Base-by-base conservation (phyloP, 352 stramenopile species). In the Globisporangium heterothallicum region DNA sequence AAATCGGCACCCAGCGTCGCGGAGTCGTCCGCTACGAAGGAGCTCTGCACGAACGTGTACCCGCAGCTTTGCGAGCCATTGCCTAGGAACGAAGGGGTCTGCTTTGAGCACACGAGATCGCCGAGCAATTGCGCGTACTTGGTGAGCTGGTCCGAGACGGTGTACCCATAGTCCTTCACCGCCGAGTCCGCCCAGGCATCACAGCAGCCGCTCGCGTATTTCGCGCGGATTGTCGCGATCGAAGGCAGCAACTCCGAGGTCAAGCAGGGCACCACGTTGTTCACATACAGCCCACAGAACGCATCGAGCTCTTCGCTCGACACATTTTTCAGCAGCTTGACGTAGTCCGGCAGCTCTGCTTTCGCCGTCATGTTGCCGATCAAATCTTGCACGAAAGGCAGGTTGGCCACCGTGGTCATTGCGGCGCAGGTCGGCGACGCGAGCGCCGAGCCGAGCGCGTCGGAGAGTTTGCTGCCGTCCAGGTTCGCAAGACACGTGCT, bases 401-500 rank as follows among this genome's bases (percentile, higher is more conserved):
- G 54, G 29, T 68, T 41, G 4, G 70, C 41, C 45, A 86, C 36
- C 6, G 59, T 58, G 9, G 64, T 30, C 18, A 79, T 65, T 14
- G 53, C 25, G 5, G 56, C 55, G 48, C 76, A 87, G 41, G 56
- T 63, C 12, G 63, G 47, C 21, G 72, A 73, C 26, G 55, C 32
- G 14, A 74, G 50, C n/a, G 63, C 70, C n/a, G 64, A 57, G 12
- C 54, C 35, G 6, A 84, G 34, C 27, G 56, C 63, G 18, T 73
- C 42, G 38, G 69, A 67, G 29, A 88, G 41, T 32, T 64, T 44
- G 6, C 57, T 72, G 51, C 74, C 76, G 59, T 88, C 66, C 58
- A 88, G 74, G 50, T 84, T 82, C 35, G 76, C 73, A 34, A 87
- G 54, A 25, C 76, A 87, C 19, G 60, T 68, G 46, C 64, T 76